Base-by-base conservation (phyloP, 345 rosid genomes). In the Cardamine chenopodiifolia region DNA sequence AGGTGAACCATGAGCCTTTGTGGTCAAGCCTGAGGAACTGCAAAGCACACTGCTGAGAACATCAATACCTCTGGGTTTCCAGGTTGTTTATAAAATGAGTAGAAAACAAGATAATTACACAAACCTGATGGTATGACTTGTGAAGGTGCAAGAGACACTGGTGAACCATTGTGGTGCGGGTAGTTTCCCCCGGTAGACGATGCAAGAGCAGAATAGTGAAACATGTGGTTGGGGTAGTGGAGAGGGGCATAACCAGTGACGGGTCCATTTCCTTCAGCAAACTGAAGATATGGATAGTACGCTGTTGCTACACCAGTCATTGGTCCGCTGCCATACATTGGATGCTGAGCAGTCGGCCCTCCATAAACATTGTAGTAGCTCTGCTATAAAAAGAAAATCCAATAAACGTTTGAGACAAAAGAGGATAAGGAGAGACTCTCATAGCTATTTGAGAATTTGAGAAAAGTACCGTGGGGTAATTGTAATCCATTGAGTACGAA, bases 21-120 rank as follows among this genome's bases (percentile, higher is more conserved):
- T 70, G 72, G 83, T 86, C 86, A 93, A 85, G 93, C 98, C 97
- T 91, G 98, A 72, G 93, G 96, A 82, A 89, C 91, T 85, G 97
- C 98, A 86, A 89, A 94, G 80, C 94, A 89, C 83, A 91, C 98
- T 93, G 98, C 86, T 89, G 90, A 82, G 87, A 84, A 80, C 82
- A 71, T 91, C 81, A 90, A 89, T 77, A 84, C 57, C 69, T 66
- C 73, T 70, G 31, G 26, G 3, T 73, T 66, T 42, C 50, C 70
- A 67, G 0, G 29, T 67, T 52, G 37, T 42, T 2, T 35, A 78
- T 22, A 19, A 59, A 59, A 58, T 18, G 6, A 37, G 0, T 42
- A 20, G 42, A 19, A 37, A 14, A 55, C 68, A 68, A 28, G 37
- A 17, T 28, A n/a, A 59, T 15, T 8, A 39, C 42, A 72, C 80